These are phyloP conservation scores for Flueggea neowawraea DNA, from an alignment of 441 rosid genomes.

Conservation along the genomic window DNA sequence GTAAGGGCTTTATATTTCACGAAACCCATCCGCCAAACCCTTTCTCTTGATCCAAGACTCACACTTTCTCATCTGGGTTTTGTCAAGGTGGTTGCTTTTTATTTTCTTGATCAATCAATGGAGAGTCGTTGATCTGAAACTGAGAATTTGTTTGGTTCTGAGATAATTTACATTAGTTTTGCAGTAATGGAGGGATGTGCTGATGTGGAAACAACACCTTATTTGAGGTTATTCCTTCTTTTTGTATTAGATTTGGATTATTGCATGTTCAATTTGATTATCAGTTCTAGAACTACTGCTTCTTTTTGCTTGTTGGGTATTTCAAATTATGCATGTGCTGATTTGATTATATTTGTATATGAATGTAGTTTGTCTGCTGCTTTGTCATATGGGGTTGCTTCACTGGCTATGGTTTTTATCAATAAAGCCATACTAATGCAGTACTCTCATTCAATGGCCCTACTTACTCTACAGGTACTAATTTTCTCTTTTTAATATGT, in stretches of 20 bases:
- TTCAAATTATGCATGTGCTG: neutral
- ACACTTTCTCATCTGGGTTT: too few relatives aligned
- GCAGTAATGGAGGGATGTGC: conserved; percentile 46
- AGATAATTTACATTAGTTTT: too few relatives aligned
- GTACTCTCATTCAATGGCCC: conserved; percentile 80
- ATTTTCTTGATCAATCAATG: too few relatives aligned
- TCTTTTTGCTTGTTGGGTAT: neutral
- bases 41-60: too few relatives aligned
- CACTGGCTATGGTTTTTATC: conserved; percentile 99
- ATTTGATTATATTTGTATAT: neutral
- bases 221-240: conserved; percentile 39
- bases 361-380: conserved; percentile 70
- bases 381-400: conserved; percentile 84
- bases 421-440: conserved; percentile 92
- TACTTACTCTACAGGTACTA: conserved; percentile 81
- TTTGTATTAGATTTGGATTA: neutral
- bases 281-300: neutral
- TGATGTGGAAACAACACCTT: conserved; percentile 42
- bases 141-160: too few relatives aligned
- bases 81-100: too few relatives aligned
- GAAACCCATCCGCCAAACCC: too few relatives aligned
- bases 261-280: neutral
- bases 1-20: too few relatives aligned
- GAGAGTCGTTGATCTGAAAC: too few relatives aligned
- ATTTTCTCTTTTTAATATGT: neutral